A percentile compares a stretch with the other conserved stretches of the same genome.
These are phyloP conservation scores for Chenopodium suecicum DNA, from an alignment of 148 eudicot species.

Conservation along the genomic window DNA sequence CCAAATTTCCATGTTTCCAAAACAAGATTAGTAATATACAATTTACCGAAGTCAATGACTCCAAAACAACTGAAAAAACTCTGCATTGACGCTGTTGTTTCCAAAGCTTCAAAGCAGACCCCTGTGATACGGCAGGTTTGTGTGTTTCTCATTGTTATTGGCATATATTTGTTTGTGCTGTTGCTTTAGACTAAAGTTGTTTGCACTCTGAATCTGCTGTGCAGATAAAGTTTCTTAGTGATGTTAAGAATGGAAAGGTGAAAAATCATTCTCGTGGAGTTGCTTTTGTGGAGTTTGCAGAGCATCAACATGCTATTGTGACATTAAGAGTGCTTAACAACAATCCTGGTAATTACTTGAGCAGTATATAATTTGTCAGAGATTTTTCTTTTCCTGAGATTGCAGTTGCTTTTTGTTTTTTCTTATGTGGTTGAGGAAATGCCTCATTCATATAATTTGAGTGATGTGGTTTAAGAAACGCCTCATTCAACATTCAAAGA, in stretches of 20 bases:
- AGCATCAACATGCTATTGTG: constrained; percentile 97
- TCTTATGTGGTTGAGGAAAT: background rate
- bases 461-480: too few relatives aligned
- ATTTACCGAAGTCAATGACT: constrained; percentile 78
- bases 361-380: background rate
- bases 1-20: constrained; percentile 93
- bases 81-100: constrained; percentile 75
- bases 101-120: constrained; percentile 85
- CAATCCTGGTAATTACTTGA: constrained; percentile 72
- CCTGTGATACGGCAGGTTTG: constrained; percentile 82
- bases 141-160: constrained; percentile 12
- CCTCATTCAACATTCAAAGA: too few relatives aligned
- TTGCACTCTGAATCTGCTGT: constrained; percentile 12
- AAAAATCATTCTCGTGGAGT: constrained; percentile 89
- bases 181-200: constrained; percentile 6
- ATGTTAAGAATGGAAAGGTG: constrained; percentile 58
- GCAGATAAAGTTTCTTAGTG: constrained; percentile 80
- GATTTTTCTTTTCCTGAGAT: background rate
- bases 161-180: background rate
- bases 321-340: constrained; percentile 93
- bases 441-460: background rate
- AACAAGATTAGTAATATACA: constrained; percentile 86
- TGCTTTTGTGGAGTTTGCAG: constrained; percentile 84
- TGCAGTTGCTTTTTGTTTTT: background rate
- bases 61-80: constrained; percentile 61